A percentile compares a stretch with the other conserved stretches of the same genome.
Conservation (phyloP, 208 protist genomes). For the Leishmania braziliensis region DNA sequence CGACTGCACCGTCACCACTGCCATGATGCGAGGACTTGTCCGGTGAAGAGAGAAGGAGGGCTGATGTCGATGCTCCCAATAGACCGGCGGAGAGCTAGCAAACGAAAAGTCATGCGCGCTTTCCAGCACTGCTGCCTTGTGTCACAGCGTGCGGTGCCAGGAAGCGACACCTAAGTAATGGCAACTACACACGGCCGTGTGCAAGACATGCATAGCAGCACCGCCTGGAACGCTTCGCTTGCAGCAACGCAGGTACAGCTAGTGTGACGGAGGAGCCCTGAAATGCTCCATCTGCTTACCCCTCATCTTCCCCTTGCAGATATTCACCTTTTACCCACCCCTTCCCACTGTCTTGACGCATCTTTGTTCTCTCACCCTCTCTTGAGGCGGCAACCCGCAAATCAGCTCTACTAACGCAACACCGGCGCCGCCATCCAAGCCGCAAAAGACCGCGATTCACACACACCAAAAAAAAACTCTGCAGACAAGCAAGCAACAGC, state of each 20-base stretch:
- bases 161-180: background rate
- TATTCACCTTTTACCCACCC: background rate
- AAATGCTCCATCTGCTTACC: background rate
- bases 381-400: background rate
- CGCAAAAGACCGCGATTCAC: background rate
- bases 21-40: background rate
- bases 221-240: background rate
- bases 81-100: conserved; percentile 12
- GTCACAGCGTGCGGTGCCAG: background rate
- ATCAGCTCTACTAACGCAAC: background rate
- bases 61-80: background rate
- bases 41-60: background rate
- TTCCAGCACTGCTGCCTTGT: background rate
- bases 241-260: background rate
- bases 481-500: background rate
- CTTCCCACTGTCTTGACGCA: background rate
- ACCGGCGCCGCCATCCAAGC: background rate
- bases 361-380: background rate
- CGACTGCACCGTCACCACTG: background rate
- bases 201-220: background rate
- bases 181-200: background rate
- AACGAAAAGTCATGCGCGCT: background rate
- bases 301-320: background rate
- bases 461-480: background rate
- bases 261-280: background rate